Base-by-base conservation (phyloP, 2,329 filamentous ascomycete genomes). In the Dactylellina parvicollis region DNA sequence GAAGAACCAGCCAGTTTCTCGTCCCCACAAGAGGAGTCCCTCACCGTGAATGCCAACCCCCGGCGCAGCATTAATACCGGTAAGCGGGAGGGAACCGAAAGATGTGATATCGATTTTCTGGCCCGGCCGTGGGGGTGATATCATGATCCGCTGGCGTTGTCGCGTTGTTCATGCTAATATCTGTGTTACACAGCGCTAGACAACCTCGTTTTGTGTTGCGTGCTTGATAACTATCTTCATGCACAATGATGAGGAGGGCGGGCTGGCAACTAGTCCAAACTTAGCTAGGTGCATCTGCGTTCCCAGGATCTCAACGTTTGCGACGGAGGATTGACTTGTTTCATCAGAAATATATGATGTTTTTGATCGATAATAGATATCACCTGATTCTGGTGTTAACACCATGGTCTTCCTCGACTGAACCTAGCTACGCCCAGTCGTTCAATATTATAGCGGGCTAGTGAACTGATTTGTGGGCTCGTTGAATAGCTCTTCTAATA, bases 161-260 rank as follows among this genome's bases (percentile, higher is more conserved):
- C 56, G 56, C 12, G 55, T 61, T 70, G 65, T 61, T n/a, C 30
- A 20, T 18, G 34, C 42, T 18, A 5, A 3, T 28, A 16, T 42
- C 46, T 18, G 47, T 36, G 64, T 69, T 69, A 69, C 64, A 69
- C 64, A 69, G 26, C 64, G 54, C 64, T 69, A 69, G 32, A 50
- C 9, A 12, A 16, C 24, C 55, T 24, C 34, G 2, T 10, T n/a
- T 42, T 40, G 22, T 10, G 16, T 36, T 24, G 26, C n/a, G 18
- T 30, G 22, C 57, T 24, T 30, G 18, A 12, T 30, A 50, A 52
- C 14, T 36, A 14, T 12, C 32, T 10, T 28, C 3, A 28, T 28
- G 44, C 47, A 52, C 28, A 22, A 52, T 52, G 47, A 34, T 34
- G 47, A 16, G 3, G 22, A 44, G 5, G 10, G 12, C n/a, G 5